A percentile compares a stretch with the other conserved stretches of the same genome.
These are phyloP conservation scores for Solanum habrochaites DNA, from an alignment of 257 asterid genomes.

Conservation along the genomic window DNA sequence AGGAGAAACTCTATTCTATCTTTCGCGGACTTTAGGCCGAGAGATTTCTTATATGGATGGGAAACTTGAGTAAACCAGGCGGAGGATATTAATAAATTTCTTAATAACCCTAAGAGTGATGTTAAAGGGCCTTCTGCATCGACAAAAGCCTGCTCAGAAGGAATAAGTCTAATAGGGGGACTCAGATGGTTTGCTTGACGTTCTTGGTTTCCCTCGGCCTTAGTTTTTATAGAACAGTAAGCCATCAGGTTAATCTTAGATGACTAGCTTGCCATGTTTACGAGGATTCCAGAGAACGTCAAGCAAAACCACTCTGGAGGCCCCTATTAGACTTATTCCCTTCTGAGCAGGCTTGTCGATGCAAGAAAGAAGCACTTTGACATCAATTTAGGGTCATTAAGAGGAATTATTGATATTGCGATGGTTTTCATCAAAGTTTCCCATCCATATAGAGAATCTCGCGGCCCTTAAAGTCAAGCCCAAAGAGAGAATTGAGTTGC, in stretches of 20 bases:
- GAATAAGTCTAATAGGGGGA: constrained; percentile 75
- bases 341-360: background rate
- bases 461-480: background rate
- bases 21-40: background rate
- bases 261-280: background rate
- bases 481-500: background rate
- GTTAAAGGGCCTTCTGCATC: constrained; percentile 66
- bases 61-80: constrained; percentile 4
- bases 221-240: no score
- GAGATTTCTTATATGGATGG: constrained; percentile 31
- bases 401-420: background rate
- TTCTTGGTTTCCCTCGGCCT: no score
- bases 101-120: constrained; percentile 31
- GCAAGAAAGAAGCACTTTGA: background rate
- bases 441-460: background rate
- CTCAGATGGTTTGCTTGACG: constrained; percentile 69
- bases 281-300: background rate
- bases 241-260: no score
- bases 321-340: background rate
- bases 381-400: background rate
- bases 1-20: background rate
- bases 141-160: constrained; percentile 55
- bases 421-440: background rate
- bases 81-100: constrained; percentile 30
- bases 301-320: background rate